Base-by-base conservation (phyloP, 2,329 filamentous ascomycete species). In the Penicillium sp. region DNA sequence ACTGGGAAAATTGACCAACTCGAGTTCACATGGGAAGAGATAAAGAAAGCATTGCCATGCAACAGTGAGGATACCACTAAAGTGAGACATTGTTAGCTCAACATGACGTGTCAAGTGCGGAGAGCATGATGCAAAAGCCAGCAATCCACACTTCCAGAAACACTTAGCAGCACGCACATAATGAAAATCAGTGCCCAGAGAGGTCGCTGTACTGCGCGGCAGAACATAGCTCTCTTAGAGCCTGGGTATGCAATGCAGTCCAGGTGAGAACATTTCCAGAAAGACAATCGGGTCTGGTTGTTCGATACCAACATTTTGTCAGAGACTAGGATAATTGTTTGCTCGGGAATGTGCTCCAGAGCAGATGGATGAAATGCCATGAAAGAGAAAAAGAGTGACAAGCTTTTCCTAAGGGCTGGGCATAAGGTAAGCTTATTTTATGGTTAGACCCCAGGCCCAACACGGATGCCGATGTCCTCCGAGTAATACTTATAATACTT, bases 231-330 rank as follows among this genome's bases (percentile, higher is more conserved):
- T 10, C 37, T 46, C 16, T 31, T 50, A 6, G 48, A 50, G 25
- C 21, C 45, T 16, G 37, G 45, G 5, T 39, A 29, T 10, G 35
- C 32, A n/a, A 50, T 46, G 18, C 55, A 52, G 12, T 45, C 45
- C 40, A 18, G 29, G 46, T 50, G 55, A 8, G 55, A 49, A 35
- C 52, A 58, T 21, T 25, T 48, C 57, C 45, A 50, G 25, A 42
- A 46, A 13, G 27, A 23, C 9, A 25, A 18, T 39, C 9, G 21
- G 39, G 6, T 15, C 3, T 34, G 12, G 13, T 39, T 23, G 8
- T 41, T 29, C 37, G 13, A 27, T 16, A 6, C 2, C 9, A 23
- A 3, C 5, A 32, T 8, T 32, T 5, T 1, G 16, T 27, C 21
- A 6, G 46, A 29, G 27, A 50, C 7, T 5, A 50, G 6, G 1